These are phyloP conservation scores for Cinchona pubescens DNA, from an alignment of 257 asterid species.

Conservation along the genomic window DNA sequence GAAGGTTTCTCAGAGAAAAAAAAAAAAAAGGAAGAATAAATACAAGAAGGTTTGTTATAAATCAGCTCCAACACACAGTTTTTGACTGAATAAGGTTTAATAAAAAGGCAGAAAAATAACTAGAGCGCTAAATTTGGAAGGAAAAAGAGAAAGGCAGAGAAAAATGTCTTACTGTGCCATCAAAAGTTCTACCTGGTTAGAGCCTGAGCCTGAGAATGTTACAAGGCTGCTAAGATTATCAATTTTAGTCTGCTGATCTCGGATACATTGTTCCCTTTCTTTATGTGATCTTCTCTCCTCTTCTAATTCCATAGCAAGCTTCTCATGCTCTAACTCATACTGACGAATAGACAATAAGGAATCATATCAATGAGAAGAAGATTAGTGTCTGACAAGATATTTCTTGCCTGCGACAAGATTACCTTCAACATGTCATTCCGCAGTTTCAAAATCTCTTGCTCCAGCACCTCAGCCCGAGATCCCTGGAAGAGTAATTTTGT, in stretches of 20 bases:
- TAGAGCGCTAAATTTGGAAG: slow-evolving; percentile 4
- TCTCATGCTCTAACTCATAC: slow-evolving; percentile 84
- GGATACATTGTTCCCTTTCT: slow-evolving; percentile 64
- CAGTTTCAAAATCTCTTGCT: slow-evolving; percentile 87
- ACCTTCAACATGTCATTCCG: slow-evolving; percentile 97
- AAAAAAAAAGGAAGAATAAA: not conserved
- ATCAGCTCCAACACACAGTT: not conserved
- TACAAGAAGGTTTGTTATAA: too few relatives aligned
- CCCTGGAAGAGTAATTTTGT: slow-evolving; percentile 47
- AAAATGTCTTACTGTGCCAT: not conserved
- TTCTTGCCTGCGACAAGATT: slow-evolving; percentile 9
- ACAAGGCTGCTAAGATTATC: slow-evolving; percentile 58
- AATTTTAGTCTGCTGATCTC: slow-evolving; percentile 76
- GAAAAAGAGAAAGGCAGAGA: slow-evolving; percentile 10
- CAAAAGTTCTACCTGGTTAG: slow-evolving; percentile 46
- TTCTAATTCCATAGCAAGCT: slow-evolving; percentile 83
- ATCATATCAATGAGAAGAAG: not conserved
- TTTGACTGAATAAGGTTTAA: not conserved
- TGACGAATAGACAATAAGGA: slow-evolving; percentile 31
- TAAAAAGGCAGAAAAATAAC: not conserved
- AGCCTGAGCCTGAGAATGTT: slow-evolving; percentile 47
- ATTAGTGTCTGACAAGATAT: not conserved
- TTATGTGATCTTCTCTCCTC: slow-evolving; percentile 90
- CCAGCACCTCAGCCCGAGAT: slow-evolving; percentile 82
- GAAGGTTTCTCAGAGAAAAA: not conserved